Evolutionary conservation across 345 rosid genomes (phyloP).

Genomic region (Dipteronia dyeriana): DNA sequence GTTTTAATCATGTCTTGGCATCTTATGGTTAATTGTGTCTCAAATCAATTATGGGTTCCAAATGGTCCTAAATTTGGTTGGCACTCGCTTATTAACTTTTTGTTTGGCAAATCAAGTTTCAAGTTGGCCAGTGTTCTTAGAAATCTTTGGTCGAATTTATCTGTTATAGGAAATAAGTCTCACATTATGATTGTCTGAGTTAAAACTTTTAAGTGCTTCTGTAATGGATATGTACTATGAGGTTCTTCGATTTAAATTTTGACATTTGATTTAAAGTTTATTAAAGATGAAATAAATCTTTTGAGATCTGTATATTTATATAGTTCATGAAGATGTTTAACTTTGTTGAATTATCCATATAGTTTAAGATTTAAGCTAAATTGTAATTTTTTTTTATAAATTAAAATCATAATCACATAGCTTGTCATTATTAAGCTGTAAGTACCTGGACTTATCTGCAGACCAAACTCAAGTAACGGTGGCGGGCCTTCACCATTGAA

Average conservation of each 20-base stretch:
- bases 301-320: background rate
- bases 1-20: background rate
- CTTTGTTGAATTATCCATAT: constrained; percentile 1
- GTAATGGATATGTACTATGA: background rate
- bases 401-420: constrained; percentile 9
- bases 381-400: background rate
- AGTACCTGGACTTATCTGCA: constrained; percentile 33
- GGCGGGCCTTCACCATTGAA: constrained; percentile 53
- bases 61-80: background rate
- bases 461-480: constrained; percentile 59
- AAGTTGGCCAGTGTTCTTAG: background rate
- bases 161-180: background rate
- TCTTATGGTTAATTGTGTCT: background rate
- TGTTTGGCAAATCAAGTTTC: background rate
- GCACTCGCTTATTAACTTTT: background rate
- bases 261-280: background rate
- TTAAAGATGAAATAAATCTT: background rate
- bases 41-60: background rate
- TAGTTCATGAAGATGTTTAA: background rate
- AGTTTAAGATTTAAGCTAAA: background rate
- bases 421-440: constrained; percentile 11
- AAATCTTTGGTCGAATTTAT: constrained; percentile 7
- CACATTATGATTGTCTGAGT: background rate
- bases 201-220: background rate
- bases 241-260: constrained; percentile 9